phyloP scores from a whole-genome alignment of 257 asterid species.

The Solanum medicagineum region DNA sequence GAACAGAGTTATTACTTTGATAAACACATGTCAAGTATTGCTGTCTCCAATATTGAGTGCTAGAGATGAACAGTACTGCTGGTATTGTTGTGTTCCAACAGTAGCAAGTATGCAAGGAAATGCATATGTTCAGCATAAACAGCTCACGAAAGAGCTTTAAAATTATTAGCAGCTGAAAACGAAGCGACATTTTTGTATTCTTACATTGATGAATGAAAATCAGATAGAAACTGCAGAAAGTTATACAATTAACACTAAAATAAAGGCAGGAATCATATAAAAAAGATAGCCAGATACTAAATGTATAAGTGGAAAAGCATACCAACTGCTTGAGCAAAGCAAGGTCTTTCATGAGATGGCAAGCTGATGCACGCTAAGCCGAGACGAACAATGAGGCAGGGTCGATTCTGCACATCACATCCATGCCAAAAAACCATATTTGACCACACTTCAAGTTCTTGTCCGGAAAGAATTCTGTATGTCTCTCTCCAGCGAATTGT shows the following conservation, averaged over 20 bases:
- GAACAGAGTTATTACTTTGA: not conserved
- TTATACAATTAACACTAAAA: not conserved
- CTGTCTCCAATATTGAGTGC: not conserved
- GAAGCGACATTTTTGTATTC: not conserved
- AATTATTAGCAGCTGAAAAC: not conserved
- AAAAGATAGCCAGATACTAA: not conserved
- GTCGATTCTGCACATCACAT: slow-evolving; percentile 49
- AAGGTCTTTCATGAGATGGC: slow-evolving; percentile 63
- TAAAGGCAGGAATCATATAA: not conserved
- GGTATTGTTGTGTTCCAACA: not conserved
- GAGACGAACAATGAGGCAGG: slow-evolving; percentile 82
- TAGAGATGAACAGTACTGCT: not conserved
- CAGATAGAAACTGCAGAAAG: not conserved
- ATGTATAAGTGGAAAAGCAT: slow-evolving; percentile 15
- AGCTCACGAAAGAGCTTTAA: not conserved
- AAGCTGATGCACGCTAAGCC: slow-evolving; percentile 66
- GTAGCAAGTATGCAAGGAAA: not conserved
- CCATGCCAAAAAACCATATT: slow-evolving; percentile 94
- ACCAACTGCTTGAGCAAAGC: slow-evolving; percentile 92
- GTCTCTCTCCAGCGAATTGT: slow-evolving; percentile 89
- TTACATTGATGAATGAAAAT: not conserved
- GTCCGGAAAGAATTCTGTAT: slow-evolving; percentile 63
- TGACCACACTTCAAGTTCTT: slow-evolving; percentile 89
- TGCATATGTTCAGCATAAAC: not conserved
- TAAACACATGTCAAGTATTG: not conserved